Percentiles rank a stretch among this genome's conserved stretches.
These are phyloP conservation scores for Fusarium cicatricum DNA, from an alignment of 2,329 filamentous ascomycete species.

Conservation along the genomic window DNA sequence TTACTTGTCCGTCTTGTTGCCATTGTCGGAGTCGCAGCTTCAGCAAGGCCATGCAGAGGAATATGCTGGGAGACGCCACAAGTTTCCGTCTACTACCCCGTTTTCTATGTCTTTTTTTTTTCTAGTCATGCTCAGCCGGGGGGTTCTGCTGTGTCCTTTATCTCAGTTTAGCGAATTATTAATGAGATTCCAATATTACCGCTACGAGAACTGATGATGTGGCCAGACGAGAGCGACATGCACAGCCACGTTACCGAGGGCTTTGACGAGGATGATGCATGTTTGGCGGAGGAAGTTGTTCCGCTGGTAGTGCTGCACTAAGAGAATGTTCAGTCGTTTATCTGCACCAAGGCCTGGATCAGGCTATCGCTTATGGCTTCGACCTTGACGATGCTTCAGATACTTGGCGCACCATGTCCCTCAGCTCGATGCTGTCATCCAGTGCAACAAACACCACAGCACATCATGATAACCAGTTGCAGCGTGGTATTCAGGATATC, in stretches of 20 bases:
- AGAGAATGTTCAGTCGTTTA: too few species aligned
- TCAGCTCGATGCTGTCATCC: too few species aligned
- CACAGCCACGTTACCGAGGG: constrained; percentile 19
- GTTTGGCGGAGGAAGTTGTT: background rate
- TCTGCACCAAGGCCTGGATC: too few species aligned
- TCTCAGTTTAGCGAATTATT: constrained; percentile 18
- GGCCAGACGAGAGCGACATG: background rate
- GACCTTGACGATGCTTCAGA: too few species aligned
- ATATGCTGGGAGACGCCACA: constrained; percentile 7
- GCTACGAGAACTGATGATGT: background rate
- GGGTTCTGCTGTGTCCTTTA: background rate
- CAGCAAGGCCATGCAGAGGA: background rate
- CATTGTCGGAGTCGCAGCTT: background rate
- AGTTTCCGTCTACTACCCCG: background rate
- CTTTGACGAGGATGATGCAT: background rate
- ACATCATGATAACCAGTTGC: too few species aligned
- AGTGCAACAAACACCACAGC: too few species aligned
- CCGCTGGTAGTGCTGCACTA: too few species aligned
- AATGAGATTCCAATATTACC: constrained; percentile 7
- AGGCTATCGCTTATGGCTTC: too few species aligned
- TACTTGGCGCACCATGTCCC: too few species aligned
- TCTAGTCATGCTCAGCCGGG: background rate
- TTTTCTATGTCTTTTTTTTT: constrained; percentile 15
- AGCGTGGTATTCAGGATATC: too few species aligned
- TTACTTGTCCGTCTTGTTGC: constrained; percentile 16